Conservation (phyloP, 768 basidiomycete species). For the Kwoniella sp. region DNA sequence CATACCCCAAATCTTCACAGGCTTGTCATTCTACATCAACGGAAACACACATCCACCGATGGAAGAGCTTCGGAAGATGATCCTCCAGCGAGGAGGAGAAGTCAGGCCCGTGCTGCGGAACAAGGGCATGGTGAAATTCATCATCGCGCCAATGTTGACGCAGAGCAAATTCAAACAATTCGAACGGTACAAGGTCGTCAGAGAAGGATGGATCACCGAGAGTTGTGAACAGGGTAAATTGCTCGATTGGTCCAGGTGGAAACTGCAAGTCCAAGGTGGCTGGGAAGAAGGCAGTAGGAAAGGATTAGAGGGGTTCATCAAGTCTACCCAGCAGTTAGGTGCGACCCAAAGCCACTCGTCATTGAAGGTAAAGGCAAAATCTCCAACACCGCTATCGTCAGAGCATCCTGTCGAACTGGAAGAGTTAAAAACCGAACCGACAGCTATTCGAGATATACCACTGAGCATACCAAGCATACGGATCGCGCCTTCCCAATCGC, state of each 20-base stretch:
- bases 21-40: conserved; percentile 84
- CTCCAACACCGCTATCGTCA: too few species aligned
- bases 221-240: conserved; percentile 70
- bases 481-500: conserved; percentile 3
- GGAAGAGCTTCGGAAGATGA: conserved; percentile 76
- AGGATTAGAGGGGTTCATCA: conserved; percentile 47
- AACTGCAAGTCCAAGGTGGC: conserved; percentile 50
- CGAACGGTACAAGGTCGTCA: conserved; percentile 83
- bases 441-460: background rate
- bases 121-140: conserved; percentile 56
- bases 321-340: conserved; percentile 6
- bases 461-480: background rate
- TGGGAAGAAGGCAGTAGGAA: conserved; percentile 46
- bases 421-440: background rate
- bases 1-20: conserved; percentile 67
- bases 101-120: conserved; percentile 61
- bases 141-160: conserved; percentile 87
- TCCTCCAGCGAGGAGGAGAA: conserved; percentile 79
- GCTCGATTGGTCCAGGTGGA: conserved; percentile 78
- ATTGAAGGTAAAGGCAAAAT: background rate
- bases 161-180: conserved; percentile 87
- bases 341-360: background rate
- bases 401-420: too few species aligned
- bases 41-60: conserved; percentile 85
- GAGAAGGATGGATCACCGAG: conserved; percentile 83